A percentile compares a stretch with the other conserved stretches of the same genome.
phyloP scores from a whole-genome alignment of 2,329 filamentous ascomycete genomes.

The Trichoderma koningiopsis region DNA sequence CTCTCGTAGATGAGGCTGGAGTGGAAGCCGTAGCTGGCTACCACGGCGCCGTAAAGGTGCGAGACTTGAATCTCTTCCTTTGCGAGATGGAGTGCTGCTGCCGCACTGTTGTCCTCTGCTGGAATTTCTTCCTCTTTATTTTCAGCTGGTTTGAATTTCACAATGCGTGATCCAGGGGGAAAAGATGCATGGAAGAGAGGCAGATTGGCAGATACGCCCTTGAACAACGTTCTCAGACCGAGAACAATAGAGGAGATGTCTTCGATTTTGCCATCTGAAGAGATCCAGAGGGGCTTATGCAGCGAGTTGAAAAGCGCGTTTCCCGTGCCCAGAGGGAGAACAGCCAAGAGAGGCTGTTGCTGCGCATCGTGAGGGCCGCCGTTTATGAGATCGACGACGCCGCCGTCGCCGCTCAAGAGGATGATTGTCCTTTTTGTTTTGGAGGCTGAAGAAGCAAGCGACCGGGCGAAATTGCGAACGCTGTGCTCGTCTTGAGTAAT shows the following conservation, averaged over 20 bases:
- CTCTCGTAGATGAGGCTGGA: slow-evolving; percentile 87
- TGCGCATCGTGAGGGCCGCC: slow-evolving; percentile 40
- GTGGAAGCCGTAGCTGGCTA: slow-evolving; percentile 88
- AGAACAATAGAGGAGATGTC: slow-evolving; percentile 46
- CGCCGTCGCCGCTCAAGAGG: slow-evolving; percentile 85
- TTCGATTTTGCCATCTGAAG: slow-evolving; percentile 26
- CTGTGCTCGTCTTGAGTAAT: slow-evolving; percentile 65
- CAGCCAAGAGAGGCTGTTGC: slow-evolving; percentile 48
- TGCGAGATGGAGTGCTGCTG: slow-evolving; percentile 10
- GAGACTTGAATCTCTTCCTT: slow-evolving; percentile 41
- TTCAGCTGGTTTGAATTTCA: slow-evolving; percentile 38
- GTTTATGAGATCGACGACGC: slow-evolving; percentile 80
- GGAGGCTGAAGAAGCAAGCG: slow-evolving; percentile 6
- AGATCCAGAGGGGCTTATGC: slow-evolving; percentile 58
- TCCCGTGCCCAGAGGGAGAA: slow-evolving; percentile 65
- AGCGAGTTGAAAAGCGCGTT: slow-evolving; percentile 66
- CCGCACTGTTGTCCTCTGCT: neutral
- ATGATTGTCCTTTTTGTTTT: slow-evolving; percentile 58
- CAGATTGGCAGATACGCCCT: slow-evolving; percentile 56
- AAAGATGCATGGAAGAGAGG: slow-evolving; percentile 66
- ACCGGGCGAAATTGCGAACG: slow-evolving; percentile 63
- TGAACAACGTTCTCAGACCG: slow-evolving; percentile 60
- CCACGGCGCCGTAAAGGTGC: slow-evolving; percentile 72
- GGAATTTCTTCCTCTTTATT: neutral
- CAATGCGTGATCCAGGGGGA: slow-evolving; percentile 56